Conservation (phyloP, 2,329 filamentous ascomycete species). For the Penicillium thymicola region DNA sequence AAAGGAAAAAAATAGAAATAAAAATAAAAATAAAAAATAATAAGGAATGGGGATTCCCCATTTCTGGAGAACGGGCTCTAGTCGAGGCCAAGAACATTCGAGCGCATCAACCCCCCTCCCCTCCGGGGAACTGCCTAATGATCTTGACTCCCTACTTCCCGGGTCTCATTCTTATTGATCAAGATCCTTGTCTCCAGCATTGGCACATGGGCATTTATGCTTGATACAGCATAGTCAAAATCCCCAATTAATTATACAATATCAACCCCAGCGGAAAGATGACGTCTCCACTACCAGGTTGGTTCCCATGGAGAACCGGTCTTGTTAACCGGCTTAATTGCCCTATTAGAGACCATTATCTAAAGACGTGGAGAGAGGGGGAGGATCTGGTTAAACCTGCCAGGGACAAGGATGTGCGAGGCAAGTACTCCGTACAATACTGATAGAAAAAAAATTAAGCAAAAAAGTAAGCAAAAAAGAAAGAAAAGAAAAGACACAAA, state of each 20-base stretch:
- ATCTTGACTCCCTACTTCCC: conserved; percentile 4
- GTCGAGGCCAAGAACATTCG: conserved; percentile 23
- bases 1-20: no score
- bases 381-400: conserved; percentile 8
- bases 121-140: conserved; percentile 2
- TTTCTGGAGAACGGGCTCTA: conserved; percentile 14
- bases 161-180: conserved; percentile 5
- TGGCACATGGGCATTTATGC: not conserved
- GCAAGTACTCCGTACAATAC: not conserved
- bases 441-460: not conserved
- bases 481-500: conserved; percentile 7
- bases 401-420: conserved; percentile 23
- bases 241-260: not conserved
- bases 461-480: not conserved
- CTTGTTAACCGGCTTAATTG: not conserved
- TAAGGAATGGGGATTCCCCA: not conserved
- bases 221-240: not conserved
- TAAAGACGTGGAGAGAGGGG: not conserved
- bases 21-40: not conserved
- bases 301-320: conserved; percentile 9
- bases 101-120: conserved; percentile 5
- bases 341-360: conserved; percentile 8
- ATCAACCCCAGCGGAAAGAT: conserved; percentile 8
- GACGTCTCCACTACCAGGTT: conserved; percentile 13
- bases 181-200: not conserved